phyloP scores from a whole-genome alignment of 192 early-diverging fungal species.

The Linnemannia zychae region DNA sequence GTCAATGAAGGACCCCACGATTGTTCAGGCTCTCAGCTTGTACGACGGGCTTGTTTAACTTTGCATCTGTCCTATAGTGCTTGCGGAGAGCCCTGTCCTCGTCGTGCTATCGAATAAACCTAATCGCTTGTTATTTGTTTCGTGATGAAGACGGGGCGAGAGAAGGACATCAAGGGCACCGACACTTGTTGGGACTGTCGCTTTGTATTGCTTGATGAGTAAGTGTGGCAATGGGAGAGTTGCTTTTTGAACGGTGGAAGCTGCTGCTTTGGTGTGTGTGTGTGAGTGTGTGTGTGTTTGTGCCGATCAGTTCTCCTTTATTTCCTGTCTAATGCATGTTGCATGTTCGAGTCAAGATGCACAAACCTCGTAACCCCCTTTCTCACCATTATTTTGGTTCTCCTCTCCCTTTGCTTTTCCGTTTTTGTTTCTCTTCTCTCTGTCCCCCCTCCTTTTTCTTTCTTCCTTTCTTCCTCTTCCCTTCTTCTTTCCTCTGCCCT shows the following conservation, averaged over 20 bases:
- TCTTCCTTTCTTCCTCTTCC: background rate
- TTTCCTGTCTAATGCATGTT: background rate
- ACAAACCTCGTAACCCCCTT: too few relatives aligned
- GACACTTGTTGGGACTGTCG: background rate
- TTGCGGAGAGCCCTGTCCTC: too few relatives aligned
- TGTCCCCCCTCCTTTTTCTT: background rate
- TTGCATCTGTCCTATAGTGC: too few relatives aligned
- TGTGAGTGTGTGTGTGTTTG: background rate
- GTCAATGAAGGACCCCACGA: slow-evolving; percentile 87
- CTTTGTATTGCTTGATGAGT: background rate
- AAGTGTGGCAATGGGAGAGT: background rate
- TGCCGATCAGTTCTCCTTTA: too few relatives aligned
- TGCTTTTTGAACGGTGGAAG: too few relatives aligned
- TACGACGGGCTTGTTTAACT: slow-evolving; percentile 88
- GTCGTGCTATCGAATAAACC: too few relatives aligned
- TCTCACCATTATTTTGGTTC: background rate
- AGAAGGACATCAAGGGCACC: background rate
- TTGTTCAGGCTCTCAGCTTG: slow-evolving; percentile 88
- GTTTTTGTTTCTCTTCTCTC: background rate
- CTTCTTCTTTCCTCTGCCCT: too few relatives aligned
- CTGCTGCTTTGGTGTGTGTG: too few relatives aligned
- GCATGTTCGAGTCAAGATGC: too few relatives aligned
- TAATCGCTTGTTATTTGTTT: too few relatives aligned
- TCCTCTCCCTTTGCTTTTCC: background rate
- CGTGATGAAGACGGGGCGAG: too few relatives aligned